These are phyloP conservation scores for Phytopythium vexans DNA, from an alignment of 352 stramenopile species.

Conservation along the genomic window DNA sequence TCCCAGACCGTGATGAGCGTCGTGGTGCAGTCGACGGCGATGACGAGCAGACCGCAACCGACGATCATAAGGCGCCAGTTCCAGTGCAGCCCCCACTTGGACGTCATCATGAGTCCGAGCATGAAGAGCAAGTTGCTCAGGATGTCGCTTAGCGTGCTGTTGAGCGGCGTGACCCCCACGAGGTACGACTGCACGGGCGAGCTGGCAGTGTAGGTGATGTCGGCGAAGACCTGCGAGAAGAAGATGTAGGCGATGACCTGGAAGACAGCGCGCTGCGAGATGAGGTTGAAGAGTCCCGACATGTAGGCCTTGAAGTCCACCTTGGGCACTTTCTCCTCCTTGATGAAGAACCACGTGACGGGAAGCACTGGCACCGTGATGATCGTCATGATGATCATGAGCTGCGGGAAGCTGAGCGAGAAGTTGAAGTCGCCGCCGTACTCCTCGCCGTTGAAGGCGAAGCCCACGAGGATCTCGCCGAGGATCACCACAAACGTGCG, in stretches of 20 bases:
- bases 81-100: constrained; percentile 33
- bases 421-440: constrained; percentile 44
- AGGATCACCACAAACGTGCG: constrained; percentile 24
- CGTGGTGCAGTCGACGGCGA: constrained; percentile 16
- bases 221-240: constrained; percentile 27
- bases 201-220: constrained; percentile 21
- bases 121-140: constrained; percentile 25
- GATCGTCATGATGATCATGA: constrained; percentile 29
- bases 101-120: constrained; percentile 14
- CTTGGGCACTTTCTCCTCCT: constrained; percentile 24
- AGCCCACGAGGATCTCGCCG: constrained; percentile 22
- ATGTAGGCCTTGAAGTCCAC: constrained; percentile 25
- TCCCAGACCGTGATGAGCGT: constrained; percentile 29
- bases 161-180: constrained; percentile 24
- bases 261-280: constrained; percentile 31
- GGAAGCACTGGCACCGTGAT: constrained; percentile 15
- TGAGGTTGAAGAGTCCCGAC: constrained; percentile 21
- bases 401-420: constrained; percentile 22
- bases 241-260: constrained; percentile 41
- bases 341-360: constrained; percentile 33
- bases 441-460: constrained; percentile 38
- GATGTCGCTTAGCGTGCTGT: constrained; percentile 23
- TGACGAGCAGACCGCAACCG: constrained; percentile 15
- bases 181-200: constrained; percentile 23
- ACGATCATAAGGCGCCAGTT: constrained; percentile 32